A percentile compares a stretch with the other conserved stretches of the same genome.
Conservation (phyloP, 1,284 basidiomycete genomes). For the Puccinia coronata region DNA sequence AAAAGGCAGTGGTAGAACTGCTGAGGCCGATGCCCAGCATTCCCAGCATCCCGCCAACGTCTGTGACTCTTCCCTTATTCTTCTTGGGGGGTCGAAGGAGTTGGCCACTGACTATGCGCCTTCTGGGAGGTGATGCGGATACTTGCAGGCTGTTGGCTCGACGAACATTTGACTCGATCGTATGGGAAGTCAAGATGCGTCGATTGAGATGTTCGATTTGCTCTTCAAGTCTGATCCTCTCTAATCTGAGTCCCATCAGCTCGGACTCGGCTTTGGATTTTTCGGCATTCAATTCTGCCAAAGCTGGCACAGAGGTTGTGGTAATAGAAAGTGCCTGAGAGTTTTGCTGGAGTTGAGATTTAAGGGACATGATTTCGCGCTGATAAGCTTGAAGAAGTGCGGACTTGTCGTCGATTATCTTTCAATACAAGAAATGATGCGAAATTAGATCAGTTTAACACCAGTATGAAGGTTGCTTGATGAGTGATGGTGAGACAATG, state of each 20-base stretch:
- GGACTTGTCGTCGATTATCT: constrained; percentile 54
- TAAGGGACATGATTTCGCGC: constrained; percentile 60
- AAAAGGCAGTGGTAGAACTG: constrained; percentile 8
- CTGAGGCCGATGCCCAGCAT: constrained; percentile 39
- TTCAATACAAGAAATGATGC: neutral
- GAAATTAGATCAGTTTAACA: neutral
- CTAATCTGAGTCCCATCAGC: constrained; percentile 26
- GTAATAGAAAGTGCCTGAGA: constrained; percentile 48
- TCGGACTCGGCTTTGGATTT: constrained; percentile 43
- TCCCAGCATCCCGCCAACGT: constrained; percentile 41
- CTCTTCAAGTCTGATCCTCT: constrained; percentile 49
- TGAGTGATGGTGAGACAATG: neutral
- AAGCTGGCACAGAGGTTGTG: constrained; percentile 10
- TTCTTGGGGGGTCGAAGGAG: constrained; percentile 6
- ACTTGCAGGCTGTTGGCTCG: constrained; percentile 24
- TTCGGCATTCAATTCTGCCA: constrained; percentile 30
- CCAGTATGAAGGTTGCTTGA: neutral
- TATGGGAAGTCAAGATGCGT: constrained; percentile 42
- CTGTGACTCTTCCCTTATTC: constrained; percentile 22
- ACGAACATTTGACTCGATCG: constrained; percentile 39
- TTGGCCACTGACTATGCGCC: constrained; percentile 35
- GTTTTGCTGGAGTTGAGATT: constrained; percentile 54
- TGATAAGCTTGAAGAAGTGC: constrained; percentile 61
- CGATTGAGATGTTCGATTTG: constrained; percentile 50
- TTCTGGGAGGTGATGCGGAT: neutral